Evolutionary conservation across 306 rosid genomes (phyloP), one percentile per base, ranked within the genome.

Genomic region (Casuarina glauca): DNA sequence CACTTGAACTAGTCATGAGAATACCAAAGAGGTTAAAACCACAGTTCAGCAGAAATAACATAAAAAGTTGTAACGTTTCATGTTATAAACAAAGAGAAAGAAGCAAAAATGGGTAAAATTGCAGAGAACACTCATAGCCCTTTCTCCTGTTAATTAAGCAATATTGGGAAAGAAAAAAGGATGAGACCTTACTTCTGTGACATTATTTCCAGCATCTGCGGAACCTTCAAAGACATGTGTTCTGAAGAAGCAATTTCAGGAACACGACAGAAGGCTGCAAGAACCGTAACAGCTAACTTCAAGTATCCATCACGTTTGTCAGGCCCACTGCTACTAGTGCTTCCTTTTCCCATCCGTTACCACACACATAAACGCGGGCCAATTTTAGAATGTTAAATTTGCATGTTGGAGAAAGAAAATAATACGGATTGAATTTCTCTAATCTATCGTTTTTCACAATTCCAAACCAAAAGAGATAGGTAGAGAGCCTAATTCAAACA

Each of bases 191-290:
- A 95, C 97, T 64, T 73, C 57, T 89, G 83, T 62, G 92, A 84
- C 67, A 87, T 74, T 39, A 76, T 84, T 84, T 95, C 91, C 66
- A 95, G 67, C 19, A 92, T 64, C 19, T 89, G 78, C 19, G 97
- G 97, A 74, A 91, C 86, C 79, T 88, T 91, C 52, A 60, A 79
- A 69, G 82, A 60, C 96, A 88, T 95, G 72, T 93, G 93, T 50
- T 87, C 85, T 1, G 89, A 86, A 16, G 97, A 86, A 75, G 97
- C 93, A 76, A 92, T 87, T 62, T 91, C 96, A 3, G 92, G 93
- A 81, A 88, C 96, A 35, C 90, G 98, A 63, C 93, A 92, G 55
- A 92, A 87, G 42, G 93, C 82, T 43, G 97, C 93, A 54, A 95
- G 93, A 85, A 95, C 92, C 4, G 93, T 90, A 69, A 91, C 82